These are phyloP conservation scores for Tolypocladium inflatum DNA, from an alignment of 2,329 filamentous ascomycete genomes.

Conservation along the genomic window DNA sequence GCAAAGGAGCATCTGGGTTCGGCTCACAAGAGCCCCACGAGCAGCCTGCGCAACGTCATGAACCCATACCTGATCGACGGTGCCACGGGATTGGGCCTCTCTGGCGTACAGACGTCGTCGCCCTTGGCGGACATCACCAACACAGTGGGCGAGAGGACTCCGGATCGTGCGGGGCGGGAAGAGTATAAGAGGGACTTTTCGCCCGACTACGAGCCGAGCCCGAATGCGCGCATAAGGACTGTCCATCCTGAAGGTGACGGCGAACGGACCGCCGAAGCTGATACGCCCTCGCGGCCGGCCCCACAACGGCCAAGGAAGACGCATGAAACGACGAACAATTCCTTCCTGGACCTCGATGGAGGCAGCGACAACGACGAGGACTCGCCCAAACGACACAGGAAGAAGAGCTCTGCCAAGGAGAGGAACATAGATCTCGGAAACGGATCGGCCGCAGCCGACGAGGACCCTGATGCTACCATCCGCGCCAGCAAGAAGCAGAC, in stretches of 20 bases:
- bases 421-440: constrained; percentile 5
- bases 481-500: constrained; percentile 15
- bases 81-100: constrained; percentile 19
- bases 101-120: constrained; percentile 6
- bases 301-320: constrained; percentile 19
- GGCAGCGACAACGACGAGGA: constrained; percentile 38
- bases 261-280: constrained; percentile 9
- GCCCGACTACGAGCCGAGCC: constrained; percentile 64
- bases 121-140: constrained; percentile 17
- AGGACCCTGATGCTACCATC: constrained; percentile 17
- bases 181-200: constrained; percentile 54
- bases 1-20: constrained; percentile 18
- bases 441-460: constrained; percentile 1
- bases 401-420: constrained; percentile 6
- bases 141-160: constrained; percentile 4
- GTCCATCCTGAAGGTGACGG: constrained; percentile 39
- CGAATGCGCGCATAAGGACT: constrained; percentile 61
- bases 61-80: constrained; percentile 57
- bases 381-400: constrained; percentile 6
- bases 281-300: constrained; percentile 25
- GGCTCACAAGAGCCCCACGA: constrained; percentile 51
- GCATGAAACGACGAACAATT: constrained; percentile 29
- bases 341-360: constrained; percentile 40
- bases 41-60: constrained; percentile 80
- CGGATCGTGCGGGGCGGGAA: constrained; percentile 18